A percentile compares a stretch with the other conserved stretches of the same genome.
phyloP scores from a whole-genome alignment of 495 filamentous ascomycete genomes.

The Cladorrhinum samala region DNA sequence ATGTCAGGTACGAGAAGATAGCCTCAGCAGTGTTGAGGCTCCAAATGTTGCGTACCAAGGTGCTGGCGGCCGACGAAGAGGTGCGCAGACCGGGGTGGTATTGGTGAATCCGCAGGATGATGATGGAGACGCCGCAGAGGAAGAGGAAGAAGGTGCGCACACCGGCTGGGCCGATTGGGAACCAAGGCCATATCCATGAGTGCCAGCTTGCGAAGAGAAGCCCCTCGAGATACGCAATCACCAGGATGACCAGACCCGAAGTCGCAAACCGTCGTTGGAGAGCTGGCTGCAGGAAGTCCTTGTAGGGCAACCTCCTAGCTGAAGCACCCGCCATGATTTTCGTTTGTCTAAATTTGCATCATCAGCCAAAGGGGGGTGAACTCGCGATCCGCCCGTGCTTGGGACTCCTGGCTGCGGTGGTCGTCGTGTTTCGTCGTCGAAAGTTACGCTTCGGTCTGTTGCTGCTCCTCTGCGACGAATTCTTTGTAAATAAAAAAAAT shows the following conservation, averaged over 20 bases:
- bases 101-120: slow-evolving; percentile 78
- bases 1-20: slow-evolving; percentile 63
- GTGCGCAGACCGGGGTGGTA: slow-evolving; percentile 72
- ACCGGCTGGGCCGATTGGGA: slow-evolving; percentile 70
- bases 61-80: slow-evolving; percentile 58
- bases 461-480: not conserved
- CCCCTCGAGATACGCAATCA: slow-evolving; percentile 68
- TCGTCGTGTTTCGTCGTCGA: not conserved
- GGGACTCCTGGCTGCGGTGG: not conserved
- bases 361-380: slow-evolving; percentile 8
- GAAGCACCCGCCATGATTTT: slow-evolving; percentile 33
- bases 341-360: slow-evolving; percentile 28
- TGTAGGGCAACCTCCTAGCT: slow-evolving; percentile 53
- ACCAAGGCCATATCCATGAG: slow-evolving; percentile 76
- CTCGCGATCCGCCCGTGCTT: not conserved
- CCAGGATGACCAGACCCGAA: slow-evolving; percentile 58
- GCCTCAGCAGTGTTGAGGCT: slow-evolving; percentile 59
- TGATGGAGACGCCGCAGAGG: slow-evolving; percentile 57
- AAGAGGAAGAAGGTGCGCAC: slow-evolving; percentile 73
- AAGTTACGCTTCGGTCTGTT: not conserved
- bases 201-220: slow-evolving; percentile 64
- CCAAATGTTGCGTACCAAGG: slow-evolving; percentile 50
- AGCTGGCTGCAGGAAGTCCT: slow-evolving; percentile 84
- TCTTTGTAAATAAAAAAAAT: slow-evolving; percentile 6
- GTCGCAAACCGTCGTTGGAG: slow-evolving; percentile 80